These are phyloP conservation scores for Talaromyces stipitatus DNA, from an alignment of 495 filamentous ascomycete genomes.

Conservation along the genomic window DNA sequence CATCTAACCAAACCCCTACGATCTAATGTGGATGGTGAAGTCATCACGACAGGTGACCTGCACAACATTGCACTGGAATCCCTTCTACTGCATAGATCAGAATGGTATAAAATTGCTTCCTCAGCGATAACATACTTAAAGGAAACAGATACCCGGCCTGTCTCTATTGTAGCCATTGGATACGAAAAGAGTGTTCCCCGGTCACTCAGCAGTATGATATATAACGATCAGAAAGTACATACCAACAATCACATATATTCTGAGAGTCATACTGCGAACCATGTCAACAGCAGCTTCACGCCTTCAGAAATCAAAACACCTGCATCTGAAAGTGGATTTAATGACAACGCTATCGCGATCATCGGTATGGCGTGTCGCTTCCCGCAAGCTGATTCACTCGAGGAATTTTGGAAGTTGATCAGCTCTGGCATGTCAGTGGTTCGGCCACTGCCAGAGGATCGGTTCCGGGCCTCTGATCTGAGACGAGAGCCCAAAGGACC, in stretches of 20 bases:
- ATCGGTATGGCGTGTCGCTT: slow-evolving; percentile 36
- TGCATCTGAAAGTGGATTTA: too few species aligned
- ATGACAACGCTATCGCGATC: slow-evolving; percentile 27
- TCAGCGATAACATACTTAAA: slow-evolving; percentile 7
- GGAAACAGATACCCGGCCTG: too few species aligned
- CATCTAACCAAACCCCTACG: slow-evolving; percentile 9
- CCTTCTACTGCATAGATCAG: too few species aligned
- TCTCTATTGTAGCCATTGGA: slow-evolving; percentile 9
- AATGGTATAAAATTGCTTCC: slow-evolving; percentile 4
- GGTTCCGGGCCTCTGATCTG: slow-evolving; percentile 11
- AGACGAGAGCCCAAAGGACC: slow-evolving; percentile 7
- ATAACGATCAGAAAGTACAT: too few species aligned
- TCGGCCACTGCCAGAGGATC: slow-evolving; percentile 9
- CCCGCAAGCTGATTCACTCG: slow-evolving; percentile 27
- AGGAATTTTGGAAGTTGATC: slow-evolving; percentile 36
- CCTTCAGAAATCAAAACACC: too few species aligned
- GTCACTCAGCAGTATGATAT: too few species aligned
- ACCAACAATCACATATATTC: too few species aligned
- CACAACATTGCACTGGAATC: slow-evolving; percentile 10
- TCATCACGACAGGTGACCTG: slow-evolving; percentile 5
- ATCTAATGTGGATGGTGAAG: slow-evolving; percentile 12
- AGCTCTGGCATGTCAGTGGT: slow-evolving; percentile 11
- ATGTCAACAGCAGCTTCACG: too few species aligned
- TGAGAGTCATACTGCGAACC: too few species aligned
- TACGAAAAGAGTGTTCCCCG: not conserved